Conservation (phyloP, 352 stramenopile species). For the Pythium utonaiense region DNA sequence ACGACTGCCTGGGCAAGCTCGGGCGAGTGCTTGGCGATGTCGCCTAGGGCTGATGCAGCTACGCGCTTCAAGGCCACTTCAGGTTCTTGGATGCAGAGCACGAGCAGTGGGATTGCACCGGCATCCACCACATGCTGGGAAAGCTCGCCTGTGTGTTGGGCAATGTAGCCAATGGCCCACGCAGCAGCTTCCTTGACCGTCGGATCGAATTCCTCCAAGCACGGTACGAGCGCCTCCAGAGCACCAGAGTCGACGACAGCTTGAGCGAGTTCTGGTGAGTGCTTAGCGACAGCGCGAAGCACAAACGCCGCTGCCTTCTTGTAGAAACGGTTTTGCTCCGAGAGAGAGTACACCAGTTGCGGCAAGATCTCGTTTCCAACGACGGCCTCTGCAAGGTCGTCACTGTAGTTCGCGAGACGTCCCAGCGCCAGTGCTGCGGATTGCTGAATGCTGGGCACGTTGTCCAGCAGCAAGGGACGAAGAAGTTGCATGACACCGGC, state of each 20-base stretch:
- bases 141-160: conserved; percentile 91
- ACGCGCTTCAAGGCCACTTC: conserved; percentile 95
- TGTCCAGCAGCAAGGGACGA: conserved; percentile 91
- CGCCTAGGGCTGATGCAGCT: conserved; percentile 88
- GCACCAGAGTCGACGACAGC: conserved; percentile 92
- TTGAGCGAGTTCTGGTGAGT: conserved; percentile 93
- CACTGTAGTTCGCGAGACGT: conserved; percentile 93
- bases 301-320: conserved; percentile 96
- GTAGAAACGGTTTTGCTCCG: conserved; percentile 94
- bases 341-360: conserved; percentile 95
- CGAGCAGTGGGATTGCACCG: conserved; percentile 90
- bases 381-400: conserved; percentile 92
- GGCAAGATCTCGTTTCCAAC: conserved; percentile 96
- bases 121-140: conserved; percentile 93
- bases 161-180: conserved; percentile 96
- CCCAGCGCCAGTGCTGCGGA: conserved; percentile 91
- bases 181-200: conserved; percentile 94
- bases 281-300: conserved; percentile 91
- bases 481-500: conserved; percentile 94
- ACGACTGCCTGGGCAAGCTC: conserved; percentile 93
- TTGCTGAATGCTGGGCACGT: conserved; percentile 95
- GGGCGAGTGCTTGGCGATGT: conserved; percentile 95
- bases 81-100: conserved; percentile 95
- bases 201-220: conserved; percentile 94
- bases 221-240: conserved; percentile 90